Evolutionary conservation across 2,329 filamentous ascomycete species (phyloP).

Genomic region (Exophiala aquamarina): DNA sequence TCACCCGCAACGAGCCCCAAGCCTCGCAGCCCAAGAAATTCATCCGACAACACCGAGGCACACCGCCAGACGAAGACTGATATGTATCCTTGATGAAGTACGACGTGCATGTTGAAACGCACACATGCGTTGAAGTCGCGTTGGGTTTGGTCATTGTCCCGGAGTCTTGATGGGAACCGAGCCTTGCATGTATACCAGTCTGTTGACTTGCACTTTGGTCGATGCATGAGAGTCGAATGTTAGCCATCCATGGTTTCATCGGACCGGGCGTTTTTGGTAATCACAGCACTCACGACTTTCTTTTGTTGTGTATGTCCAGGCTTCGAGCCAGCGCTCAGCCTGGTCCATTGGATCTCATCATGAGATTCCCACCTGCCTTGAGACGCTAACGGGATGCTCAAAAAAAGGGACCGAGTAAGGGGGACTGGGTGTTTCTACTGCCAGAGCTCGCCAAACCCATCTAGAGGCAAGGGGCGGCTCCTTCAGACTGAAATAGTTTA

Average conservation of each 20-base stretch:
- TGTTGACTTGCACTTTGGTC: conserved; percentile 8
- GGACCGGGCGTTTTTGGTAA: background rate
- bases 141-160: too few species aligned
- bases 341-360: too few species aligned
- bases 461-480: too few species aligned
- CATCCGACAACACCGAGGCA: conserved; percentile 20
- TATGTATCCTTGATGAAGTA: conserved; percentile 16
- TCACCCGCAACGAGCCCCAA: conserved; percentile 33
- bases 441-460: too few species aligned
- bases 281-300: conserved; percentile 12
- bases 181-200: background rate
- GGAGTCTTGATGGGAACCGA: too few species aligned
- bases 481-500: too few species aligned
- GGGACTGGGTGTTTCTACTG: too few species aligned
- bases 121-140: background rate
- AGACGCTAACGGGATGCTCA: too few species aligned
- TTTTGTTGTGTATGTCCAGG: conserved; percentile 8
- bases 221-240: conserved; percentile 1
- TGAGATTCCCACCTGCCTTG: too few species aligned
- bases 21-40: conserved; percentile 19
- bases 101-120: background rate
- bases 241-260: too few species aligned
- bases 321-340: too few species aligned
- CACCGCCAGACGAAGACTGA: conserved; percentile 19
- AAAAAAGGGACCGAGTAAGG: too few species aligned